phyloP scores from a whole-genome alignment of 148 eudicot species.

The Arctostaphylos glauca region DNA sequence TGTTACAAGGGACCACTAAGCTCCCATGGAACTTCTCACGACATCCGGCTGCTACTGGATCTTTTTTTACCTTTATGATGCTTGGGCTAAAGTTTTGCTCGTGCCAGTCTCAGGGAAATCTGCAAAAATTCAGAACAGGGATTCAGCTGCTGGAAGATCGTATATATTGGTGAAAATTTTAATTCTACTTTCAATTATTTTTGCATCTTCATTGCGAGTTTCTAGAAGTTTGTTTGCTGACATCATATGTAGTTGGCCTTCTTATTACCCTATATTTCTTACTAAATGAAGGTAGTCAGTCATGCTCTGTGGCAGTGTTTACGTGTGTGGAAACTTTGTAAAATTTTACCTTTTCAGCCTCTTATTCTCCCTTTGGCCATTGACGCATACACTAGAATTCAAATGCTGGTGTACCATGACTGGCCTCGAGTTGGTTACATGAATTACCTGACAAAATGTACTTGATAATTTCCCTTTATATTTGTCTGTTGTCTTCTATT shows the following conservation, averaged over 20 bases:
- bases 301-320: not conserved
- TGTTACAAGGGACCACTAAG: conserved; percentile 94
- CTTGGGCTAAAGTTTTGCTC: conserved; percentile 89
- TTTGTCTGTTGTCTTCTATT: not conserved
- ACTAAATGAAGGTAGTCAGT: not conserved
- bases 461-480: not conserved
- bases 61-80: conserved; percentile 93
- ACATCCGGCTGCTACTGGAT: conserved; percentile 94
- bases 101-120: conserved; percentile 81
- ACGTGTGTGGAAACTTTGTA: not conserved
- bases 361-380: not conserved
- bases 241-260: not conserved
- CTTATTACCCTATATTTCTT: not conserved
- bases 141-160: conserved; percentile 96
- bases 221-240: not conserved
- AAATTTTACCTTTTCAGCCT: not conserved
- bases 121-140: conserved; percentile 75
- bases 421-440: not conserved
- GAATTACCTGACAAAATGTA: not conserved
- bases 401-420: not conserved
- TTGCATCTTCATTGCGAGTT: not conserved
- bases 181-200: conserved; percentile 8
- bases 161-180: conserved; percentile 58
- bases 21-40: conserved; percentile 76
- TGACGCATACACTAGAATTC: not conserved